Evolutionary conservation across 257 asterid genomes (phyloP).

Genomic region (Capsicum baccatum): DNA sequence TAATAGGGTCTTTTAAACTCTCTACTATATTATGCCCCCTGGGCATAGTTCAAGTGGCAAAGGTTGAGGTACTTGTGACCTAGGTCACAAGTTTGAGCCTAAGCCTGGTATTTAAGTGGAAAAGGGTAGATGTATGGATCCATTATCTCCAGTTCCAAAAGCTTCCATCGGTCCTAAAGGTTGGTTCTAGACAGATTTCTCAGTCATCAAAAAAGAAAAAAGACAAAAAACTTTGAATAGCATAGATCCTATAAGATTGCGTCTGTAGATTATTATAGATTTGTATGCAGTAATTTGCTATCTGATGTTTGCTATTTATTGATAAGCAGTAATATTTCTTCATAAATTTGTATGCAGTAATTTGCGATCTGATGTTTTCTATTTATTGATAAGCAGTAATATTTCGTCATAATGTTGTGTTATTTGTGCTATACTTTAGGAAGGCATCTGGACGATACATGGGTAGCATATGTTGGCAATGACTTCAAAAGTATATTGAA

Average conservation of each 20-base stretch:
- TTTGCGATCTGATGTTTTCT: background rate
- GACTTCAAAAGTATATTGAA: conserved; percentile 50
- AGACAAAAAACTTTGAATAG: background rate
- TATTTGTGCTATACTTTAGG: conserved; percentile 52
- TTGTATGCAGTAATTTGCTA: conserved; percentile 2
- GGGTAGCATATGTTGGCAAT: conserved; percentile 69
- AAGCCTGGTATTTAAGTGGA: background rate
- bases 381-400: background rate
- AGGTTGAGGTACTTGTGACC: background rate
- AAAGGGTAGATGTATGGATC: background rate
- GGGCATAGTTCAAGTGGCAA: background rate
- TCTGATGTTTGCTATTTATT: background rate
- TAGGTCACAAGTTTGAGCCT: background rate
- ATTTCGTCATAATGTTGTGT: conserved; percentile 21
- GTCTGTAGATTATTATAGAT: background rate
- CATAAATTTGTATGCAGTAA: background rate
- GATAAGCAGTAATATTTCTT: conserved; percentile 13
- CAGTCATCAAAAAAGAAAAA: background rate
- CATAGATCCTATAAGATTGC: background rate
- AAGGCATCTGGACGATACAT: conserved; percentile 89
- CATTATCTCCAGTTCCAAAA: background rate
- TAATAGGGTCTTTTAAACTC: conserved; percentile 11
- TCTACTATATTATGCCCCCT: background rate
- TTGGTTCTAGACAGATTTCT: background rate
- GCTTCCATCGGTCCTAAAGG: background rate